phyloP scores from a whole-genome alignment of 129 eudicot species.

The Helianthus annuus region DNA sequence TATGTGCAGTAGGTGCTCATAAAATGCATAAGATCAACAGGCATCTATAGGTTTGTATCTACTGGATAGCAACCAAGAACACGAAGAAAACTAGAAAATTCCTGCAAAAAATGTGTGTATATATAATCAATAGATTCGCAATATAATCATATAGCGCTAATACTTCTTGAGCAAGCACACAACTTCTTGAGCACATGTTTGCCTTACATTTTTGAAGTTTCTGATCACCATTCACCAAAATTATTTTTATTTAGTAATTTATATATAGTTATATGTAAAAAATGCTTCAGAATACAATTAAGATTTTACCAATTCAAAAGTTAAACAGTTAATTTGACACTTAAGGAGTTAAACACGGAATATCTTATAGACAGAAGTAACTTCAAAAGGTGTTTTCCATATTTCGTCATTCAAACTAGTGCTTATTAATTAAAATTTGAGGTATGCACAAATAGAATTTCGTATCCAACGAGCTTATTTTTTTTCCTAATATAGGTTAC shows the following conservation, averaged over 20 bases:
- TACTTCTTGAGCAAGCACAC: not conserved
- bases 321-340: not conserved
- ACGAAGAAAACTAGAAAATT: conserved; percentile 65
- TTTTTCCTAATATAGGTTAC: not conserved
- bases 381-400: not conserved
- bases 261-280: not conserved
- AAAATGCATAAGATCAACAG: not conserved
- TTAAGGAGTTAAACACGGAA: not conserved
- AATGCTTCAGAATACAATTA: not conserved
- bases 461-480: too few relatives aligned
- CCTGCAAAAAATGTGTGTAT: conserved; percentile 46
- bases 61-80: conserved; percentile 83
- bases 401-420: not conserved
- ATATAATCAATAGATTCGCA: not conserved
- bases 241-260: not conserved
- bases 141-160: not conserved
- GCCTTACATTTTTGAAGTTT: not conserved
- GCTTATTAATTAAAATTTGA: not conserved
- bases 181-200: not conserved
- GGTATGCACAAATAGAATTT: not conserved
- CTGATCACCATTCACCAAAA: not conserved
- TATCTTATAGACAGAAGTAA: not conserved
- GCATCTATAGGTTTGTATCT: conserved; percentile 42
- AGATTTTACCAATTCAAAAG: not conserved
- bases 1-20: conserved; percentile 11